These are phyloP conservation scores for Chaetomiaceae sp. DNA, from an alignment of 2,329 filamentous ascomycete species.

Conservation along the genomic window DNA sequence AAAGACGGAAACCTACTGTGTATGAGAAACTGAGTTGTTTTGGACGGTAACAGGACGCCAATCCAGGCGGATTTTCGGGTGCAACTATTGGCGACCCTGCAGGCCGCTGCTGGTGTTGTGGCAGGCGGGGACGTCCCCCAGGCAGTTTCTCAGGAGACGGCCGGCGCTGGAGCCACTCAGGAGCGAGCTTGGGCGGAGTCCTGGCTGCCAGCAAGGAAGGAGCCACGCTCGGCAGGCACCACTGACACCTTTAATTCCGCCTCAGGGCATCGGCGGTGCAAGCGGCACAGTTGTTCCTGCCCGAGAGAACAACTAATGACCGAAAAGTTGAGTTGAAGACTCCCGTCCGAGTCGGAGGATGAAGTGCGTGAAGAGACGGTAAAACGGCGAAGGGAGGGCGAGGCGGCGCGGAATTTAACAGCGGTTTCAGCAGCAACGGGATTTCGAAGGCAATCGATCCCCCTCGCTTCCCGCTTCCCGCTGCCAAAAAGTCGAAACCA, in stretches of 20 bases:
- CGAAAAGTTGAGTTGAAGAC: neutral
- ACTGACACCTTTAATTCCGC: no score
- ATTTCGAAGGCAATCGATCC: slow-evolving; percentile 5
- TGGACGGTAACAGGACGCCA: slow-evolving; percentile 4
- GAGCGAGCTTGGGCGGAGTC: slow-evolving; percentile 5
- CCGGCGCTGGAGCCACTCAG: slow-evolving; percentile 8
- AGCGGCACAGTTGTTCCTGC: slow-evolving; percentile 14
- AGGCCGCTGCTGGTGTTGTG: slow-evolving; percentile 11
- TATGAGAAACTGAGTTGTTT: slow-evolving; percentile 19
- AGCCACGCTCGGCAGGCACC: no score
- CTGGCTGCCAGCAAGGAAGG: slow-evolving; percentile 12
- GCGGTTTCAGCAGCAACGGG: slow-evolving; percentile 24
- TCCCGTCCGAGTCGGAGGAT: no score
- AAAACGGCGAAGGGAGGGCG: neutral
- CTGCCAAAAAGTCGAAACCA: slow-evolving; percentile 16
- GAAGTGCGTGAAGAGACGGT: neutral
- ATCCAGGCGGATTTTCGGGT: neutral
- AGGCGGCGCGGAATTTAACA: slow-evolving; percentile 20
- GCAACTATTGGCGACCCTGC: slow-evolving; percentile 19
- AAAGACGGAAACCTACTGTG: slow-evolving; percentile 17
- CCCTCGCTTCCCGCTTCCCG: slow-evolving; percentile 9
- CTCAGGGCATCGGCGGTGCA: slow-evolving; percentile 8
- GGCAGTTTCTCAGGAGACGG: slow-evolving; percentile 30
- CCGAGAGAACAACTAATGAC: neutral
- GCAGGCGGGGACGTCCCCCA: slow-evolving; percentile 17